Conservation (phyloP, 2,329 filamentous ascomycete genomes). For the Calonectria crousiana region DNA sequence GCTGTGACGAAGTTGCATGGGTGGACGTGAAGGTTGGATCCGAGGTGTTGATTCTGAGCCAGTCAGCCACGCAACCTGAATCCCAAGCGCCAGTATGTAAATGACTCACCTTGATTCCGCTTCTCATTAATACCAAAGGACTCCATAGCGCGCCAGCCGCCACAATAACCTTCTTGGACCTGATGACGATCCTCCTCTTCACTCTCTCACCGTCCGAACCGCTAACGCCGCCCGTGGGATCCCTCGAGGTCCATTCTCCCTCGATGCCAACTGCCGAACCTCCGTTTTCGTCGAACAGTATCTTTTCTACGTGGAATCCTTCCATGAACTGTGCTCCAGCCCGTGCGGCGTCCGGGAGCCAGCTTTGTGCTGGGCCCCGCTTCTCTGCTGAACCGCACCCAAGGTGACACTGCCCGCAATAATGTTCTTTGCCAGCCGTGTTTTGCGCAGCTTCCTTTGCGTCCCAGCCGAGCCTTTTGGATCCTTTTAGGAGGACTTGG, state of each 20-base stretch:
- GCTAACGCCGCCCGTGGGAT: slow-evolving; percentile 69
- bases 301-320: slow-evolving; percentile 78
- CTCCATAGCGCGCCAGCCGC: slow-evolving; percentile 81
- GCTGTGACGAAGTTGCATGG: slow-evolving; percentile 73
- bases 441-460: slow-evolving; percentile 83
- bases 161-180: slow-evolving; percentile 85
- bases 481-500: slow-evolving; percentile 78
- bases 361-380: slow-evolving; percentile 81
- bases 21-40: slow-evolving; percentile 84
- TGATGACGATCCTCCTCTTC: slow-evolving; percentile 75
- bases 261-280: slow-evolving; percentile 77
- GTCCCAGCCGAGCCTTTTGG: slow-evolving; percentile 78
- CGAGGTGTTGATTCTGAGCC: slow-evolving; percentile 79
- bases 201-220: slow-evolving; percentile 60
- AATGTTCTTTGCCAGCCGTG: slow-evolving; percentile 78
- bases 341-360: slow-evolving; percentile 81
- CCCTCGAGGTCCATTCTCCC: slow-evolving; percentile 81
- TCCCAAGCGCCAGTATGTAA: slow-evolving; percentile 1
- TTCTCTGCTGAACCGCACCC: slow-evolving; percentile 78
- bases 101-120: slow-evolving; percentile 74
- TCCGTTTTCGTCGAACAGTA: slow-evolving; percentile 73
- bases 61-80: slow-evolving; percentile 35
- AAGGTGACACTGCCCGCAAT: slow-evolving; percentile 75
- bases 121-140: slow-evolving; percentile 81
- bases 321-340: slow-evolving; percentile 87